Evolutionary conservation across 208 protist genomes (phyloP).

Genomic region (Blastocrithidia nonstop): DNA sequence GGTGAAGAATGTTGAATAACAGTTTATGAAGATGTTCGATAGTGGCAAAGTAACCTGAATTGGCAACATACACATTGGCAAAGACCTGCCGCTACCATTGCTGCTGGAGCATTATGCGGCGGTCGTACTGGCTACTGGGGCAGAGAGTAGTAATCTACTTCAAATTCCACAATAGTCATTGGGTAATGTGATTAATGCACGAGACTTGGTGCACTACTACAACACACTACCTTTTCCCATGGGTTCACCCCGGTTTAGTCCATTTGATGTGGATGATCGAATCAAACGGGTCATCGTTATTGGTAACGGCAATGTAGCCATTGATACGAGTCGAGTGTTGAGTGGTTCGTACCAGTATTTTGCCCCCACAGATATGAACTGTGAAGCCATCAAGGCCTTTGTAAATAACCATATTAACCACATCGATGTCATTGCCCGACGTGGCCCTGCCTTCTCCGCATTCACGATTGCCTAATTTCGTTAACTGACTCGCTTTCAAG

Average conservation of each 20-base stretch:
- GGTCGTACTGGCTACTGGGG: slow-evolving; percentile 89
- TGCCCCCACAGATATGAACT: slow-evolving; percentile 83
- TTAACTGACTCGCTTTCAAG: slow-evolving; percentile 78
- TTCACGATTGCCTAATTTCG: slow-evolving; percentile 94
- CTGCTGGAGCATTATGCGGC: slow-evolving; percentile 81
- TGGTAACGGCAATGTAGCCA: slow-evolving; percentile 93
- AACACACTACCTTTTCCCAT: slow-evolving; percentile 88
- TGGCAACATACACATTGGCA: slow-evolving; percentile 87
- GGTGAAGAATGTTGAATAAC: slow-evolving; percentile 90
- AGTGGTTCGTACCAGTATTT: slow-evolving; percentile 56
- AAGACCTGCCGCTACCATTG: slow-evolving; percentile 41
- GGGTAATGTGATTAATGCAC: slow-evolving; percentile 59
- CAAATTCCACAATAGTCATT: slow-evolving; percentile 72
- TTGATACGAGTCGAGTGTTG: slow-evolving; percentile 90
- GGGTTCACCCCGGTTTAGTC: slow-evolving; percentile 55
- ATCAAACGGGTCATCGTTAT: slow-evolving; percentile 44
- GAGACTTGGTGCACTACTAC: slow-evolving; percentile 92
- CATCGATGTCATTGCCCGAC: slow-evolving; percentile 73
- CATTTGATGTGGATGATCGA: slow-evolving; percentile 41
- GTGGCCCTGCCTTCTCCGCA: slow-evolving; percentile 81
- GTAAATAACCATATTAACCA: slow-evolving; percentile 43
- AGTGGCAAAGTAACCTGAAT: slow-evolving; percentile 70
- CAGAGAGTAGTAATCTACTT: slow-evolving; percentile 37
- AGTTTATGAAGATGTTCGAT: slow-evolving; percentile 78
- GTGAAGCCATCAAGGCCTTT: slow-evolving; percentile 62